Evolutionary conservation across 2,329 filamentous ascomycete species (phyloP), one percentile per base, ranked within the genome.

Genomic region (Rosellinia necatrix): DNA sequence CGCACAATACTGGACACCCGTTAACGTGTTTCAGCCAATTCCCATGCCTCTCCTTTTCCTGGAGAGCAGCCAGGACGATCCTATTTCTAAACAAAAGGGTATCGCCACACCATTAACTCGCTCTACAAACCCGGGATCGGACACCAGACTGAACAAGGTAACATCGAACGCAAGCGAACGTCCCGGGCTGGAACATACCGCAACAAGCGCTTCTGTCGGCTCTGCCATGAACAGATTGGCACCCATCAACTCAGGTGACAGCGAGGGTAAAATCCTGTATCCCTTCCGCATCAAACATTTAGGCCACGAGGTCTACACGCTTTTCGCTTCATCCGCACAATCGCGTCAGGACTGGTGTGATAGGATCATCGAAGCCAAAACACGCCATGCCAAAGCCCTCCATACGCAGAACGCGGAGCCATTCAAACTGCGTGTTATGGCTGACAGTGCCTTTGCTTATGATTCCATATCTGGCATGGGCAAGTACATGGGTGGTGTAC

Each of bases 211-310:
- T 3, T 92, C 91, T 3, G 76, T 85, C 6, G 77, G 76, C 25
- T 86, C 86, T 2, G 69, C 67, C 42, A 70, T 76, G 48, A 71
- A 71, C n/a, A 71, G 76, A 38, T 70, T 84, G 24, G 69, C 71
- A 4, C 72, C 76, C 6, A 62, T 69, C 15, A 75, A 70, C 29
- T 75, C 81, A 24, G 89, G 85, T 60, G 89, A 94, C 35, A 84
- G 81, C 42, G 90, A 96, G 62, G 87, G 91, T 69, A 91, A 88
- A 71, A 89, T 94, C 41, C 75, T 99, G 65, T 99, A 92, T 70
- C 94, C 96, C 0, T 99, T 99, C 84, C 87, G 87, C 63, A 85
- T 99, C 70, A 97, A 97, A 76, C 94, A 99, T 75, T 82, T 99
- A 17, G 94, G 96, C 10, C 90, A 96, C 43, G 92, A 96, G 64